These are phyloP conservation scores for Diaporthe sp. DNA, from an alignment of 2,329 filamentous ascomycete genomes.

Conservation along the genomic window DNA sequence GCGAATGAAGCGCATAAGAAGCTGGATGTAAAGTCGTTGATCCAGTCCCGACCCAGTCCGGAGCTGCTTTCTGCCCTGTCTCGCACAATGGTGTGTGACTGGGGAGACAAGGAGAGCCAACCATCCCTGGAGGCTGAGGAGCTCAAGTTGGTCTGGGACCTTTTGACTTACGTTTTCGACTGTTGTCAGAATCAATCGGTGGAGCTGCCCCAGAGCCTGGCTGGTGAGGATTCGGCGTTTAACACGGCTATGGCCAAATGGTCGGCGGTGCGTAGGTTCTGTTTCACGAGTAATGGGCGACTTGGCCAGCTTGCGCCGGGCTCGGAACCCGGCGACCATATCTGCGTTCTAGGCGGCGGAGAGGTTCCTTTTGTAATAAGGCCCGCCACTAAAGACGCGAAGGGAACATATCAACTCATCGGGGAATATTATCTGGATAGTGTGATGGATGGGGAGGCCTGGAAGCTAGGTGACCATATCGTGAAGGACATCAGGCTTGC, in stretches of 20 bases:
- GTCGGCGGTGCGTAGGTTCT: background rate
- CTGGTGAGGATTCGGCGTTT: background rate
- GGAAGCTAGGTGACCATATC: background rate
- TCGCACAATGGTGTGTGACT: background rate
- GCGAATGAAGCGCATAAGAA: background rate
- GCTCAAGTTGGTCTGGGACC: background rate
- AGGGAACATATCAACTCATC: background rate
- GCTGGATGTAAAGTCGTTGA: accelerated
- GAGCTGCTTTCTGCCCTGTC: background rate
- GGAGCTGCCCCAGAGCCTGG: background rate
- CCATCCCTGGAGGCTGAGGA: background rate
- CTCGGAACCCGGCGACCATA: background rate
- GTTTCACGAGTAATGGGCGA: background rate
- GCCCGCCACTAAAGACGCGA: background rate
- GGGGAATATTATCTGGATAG: background rate
- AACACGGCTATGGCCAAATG: background rate
- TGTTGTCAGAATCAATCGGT: background rate
- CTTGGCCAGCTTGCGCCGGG: background rate
- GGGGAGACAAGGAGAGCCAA: background rate
- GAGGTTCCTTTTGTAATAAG: background rate
- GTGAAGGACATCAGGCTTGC: background rate
- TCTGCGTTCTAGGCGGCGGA: background rate
- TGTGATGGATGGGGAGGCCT: background rate
- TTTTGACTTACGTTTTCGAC: slow-evolving; percentile 6
- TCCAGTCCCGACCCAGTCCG: background rate